Base-by-base conservation (phyloP, 1,284 basidiomycete species). In the Vanrija sp. region DNA sequence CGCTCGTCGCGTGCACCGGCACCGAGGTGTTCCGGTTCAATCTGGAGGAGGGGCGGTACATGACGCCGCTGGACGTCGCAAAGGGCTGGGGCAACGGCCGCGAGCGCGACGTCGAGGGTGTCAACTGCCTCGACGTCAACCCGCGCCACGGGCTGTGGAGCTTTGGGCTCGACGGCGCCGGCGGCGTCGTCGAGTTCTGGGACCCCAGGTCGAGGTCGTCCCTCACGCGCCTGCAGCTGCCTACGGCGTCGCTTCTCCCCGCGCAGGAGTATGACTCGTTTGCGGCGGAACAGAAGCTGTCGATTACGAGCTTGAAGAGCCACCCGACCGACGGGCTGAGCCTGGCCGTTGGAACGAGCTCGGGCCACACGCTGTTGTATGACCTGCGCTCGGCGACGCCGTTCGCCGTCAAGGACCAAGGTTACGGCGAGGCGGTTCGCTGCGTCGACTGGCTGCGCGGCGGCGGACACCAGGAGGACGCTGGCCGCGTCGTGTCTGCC, bases 381-480 rank as follows among this genome's bases (percentile, higher is more conserved):
- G 96, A 99, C 68, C 83, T 98, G 59, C 87, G 96, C 46, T 86
- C 89, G 24, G 81, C 86, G 6, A 82, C 82, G 22, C 87, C 90
- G 9, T 93, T 89, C 63, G 89, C 89, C 3, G 77, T 85, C 56
- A 98, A 99, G 71, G 96, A 99, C 71, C 95, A 98, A 75, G 96
- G 96, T 1, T 98, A 98, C 66, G 93, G 95, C 3, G 77, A 98
- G 41, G 88, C 94, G 0, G 83, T 99, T 45, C 89, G 88, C 70
- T 87, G 82, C 51, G 83, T 98, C 3, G 76, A 81, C 31, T 99
- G 96, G 96, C 84, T 97, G 23, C 88, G 93, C 63, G 91, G 89
- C 36, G 86, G 88, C 12, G 88, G 93, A 78, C 86, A 88, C 1
- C 88, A 90, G 39, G 89, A 94, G 61, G 72, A 72, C 46, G 58